These are phyloP conservation scores for Diaporthe nobilis DNA, from an alignment of 2,329 filamentous ascomycete genomes.

Conservation along the genomic window DNA sequence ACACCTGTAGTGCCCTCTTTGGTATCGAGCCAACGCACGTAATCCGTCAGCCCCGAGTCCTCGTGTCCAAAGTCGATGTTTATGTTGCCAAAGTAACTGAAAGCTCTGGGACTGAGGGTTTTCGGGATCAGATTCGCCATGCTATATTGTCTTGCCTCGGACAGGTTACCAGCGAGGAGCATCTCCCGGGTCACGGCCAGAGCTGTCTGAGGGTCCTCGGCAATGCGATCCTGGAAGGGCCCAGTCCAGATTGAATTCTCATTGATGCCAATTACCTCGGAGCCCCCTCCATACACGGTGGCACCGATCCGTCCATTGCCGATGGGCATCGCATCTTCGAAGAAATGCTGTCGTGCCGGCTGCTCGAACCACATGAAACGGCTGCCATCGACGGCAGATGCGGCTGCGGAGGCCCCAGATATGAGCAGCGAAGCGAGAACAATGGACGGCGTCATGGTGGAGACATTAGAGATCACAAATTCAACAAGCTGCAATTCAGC, in stretches of 20 bases:
- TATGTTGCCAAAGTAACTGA: constrained; percentile 22
- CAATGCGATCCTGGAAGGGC: constrained; percentile 13
- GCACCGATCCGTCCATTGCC: constrained; percentile 28
- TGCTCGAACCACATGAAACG: constrained; percentile 1
- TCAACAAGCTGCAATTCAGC: too few relatives aligned
- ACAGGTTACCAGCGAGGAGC: neutral
- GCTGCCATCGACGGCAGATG: constrained; percentile 2
- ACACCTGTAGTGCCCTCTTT: constrained; percentile 11
- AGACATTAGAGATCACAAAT: neutral
- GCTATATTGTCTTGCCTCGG: constrained; percentile 15
- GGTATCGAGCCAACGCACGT: constrained; percentile 15
- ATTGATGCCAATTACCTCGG: constrained; percentile 24
- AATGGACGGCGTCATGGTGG: neutral
- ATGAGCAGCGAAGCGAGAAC: neutral
- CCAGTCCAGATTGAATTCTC: constrained; percentile 34
- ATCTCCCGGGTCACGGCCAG: neutral
- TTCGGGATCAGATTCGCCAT: constrained; percentile 2
- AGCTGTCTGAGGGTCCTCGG: neutral
- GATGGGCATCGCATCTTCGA: constrained; percentile 9
- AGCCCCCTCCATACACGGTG: neutral
- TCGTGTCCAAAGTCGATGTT: constrained; percentile 1
- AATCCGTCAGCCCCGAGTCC: neutral
- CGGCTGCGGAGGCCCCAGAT: neutral
- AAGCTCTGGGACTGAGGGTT: neutral
- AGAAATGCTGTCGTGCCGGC: neutral